Conservation (phyloP, 2,329 filamentous ascomycete species). For the Microcyclospora tardicrescens region DNA sequence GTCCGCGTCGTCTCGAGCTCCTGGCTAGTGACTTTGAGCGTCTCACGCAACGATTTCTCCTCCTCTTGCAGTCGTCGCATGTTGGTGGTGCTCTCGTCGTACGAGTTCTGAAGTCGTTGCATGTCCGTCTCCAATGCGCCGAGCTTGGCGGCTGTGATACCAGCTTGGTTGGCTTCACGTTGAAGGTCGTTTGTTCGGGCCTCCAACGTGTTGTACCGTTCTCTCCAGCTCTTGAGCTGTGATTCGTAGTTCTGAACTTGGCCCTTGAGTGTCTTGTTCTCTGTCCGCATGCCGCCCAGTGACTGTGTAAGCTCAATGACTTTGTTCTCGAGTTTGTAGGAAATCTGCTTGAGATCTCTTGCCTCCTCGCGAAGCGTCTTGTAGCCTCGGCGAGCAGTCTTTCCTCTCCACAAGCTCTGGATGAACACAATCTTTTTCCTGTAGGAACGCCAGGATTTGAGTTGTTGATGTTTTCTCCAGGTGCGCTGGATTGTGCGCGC, state of each 20-base stretch:
- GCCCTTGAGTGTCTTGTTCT: conserved; percentile 78
- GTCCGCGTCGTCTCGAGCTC: conserved; percentile 72
- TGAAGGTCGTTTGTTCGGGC: conserved; percentile 86
- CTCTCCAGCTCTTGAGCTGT: conserved; percentile 94
- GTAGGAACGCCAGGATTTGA: conserved; percentile 75
- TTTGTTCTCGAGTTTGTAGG: conserved; percentile 99
- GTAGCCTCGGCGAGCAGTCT: conserved; percentile 65
- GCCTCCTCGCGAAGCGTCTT: conserved; percentile 89
- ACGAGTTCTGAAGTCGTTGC: conserved; percentile 75
- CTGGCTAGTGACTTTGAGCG: conserved; percentile 61
- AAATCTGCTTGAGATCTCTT: conserved; percentile 96
- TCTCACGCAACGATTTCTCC: conserved; percentile 73
- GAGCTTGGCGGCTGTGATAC: conserved; percentile 82
- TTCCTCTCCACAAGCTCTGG: conserved; percentile 88
- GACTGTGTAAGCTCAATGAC: conserved; percentile 95
- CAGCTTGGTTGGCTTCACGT: conserved; percentile 91
- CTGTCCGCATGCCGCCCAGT: conserved; percentile 78
- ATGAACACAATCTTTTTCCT: conserved; percentile 79
- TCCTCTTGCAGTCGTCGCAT: conserved; percentile 93
- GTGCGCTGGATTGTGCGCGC: conserved; percentile 79
- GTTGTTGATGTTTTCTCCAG: conserved; percentile 69
- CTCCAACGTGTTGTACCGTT: conserved; percentile 78
- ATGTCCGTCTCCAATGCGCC: conserved; percentile 92
- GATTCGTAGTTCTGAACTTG: conserved; percentile 94
- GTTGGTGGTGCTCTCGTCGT: conserved; percentile 79